Conservation (phyloP, 768 basidiomycete species). For the Serendipita vermifera region DNA sequence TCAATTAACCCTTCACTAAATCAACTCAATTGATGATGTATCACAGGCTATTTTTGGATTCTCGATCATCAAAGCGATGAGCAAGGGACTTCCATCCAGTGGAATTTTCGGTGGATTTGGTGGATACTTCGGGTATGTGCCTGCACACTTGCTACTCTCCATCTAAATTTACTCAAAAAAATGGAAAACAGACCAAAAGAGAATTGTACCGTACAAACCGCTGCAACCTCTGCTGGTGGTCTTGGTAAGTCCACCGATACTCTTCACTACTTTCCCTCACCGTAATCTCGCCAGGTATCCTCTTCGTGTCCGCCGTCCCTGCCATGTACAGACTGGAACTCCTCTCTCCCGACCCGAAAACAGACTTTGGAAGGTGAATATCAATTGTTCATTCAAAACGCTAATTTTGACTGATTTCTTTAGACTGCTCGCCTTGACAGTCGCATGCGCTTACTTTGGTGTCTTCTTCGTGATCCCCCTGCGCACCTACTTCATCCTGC, state of each 20-base stretch:
- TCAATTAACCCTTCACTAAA: not conserved
- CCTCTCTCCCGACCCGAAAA: constrained; percentile 31
- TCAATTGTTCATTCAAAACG: not conserved
- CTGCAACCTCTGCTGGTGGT: constrained; percentile 33
- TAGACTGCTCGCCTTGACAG: constrained; percentile 41
- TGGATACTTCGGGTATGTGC: constrained; percentile 36
- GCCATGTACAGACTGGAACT: constrained; percentile 46
- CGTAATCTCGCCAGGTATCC: constrained; percentile 45
- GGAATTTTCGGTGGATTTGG: constrained; percentile 34
- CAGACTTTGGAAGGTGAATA: constrained; percentile 34
- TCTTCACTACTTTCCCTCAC: too few relatives aligned
- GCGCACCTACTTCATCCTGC: constrained; percentile 47
- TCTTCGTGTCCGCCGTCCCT: constrained; percentile 47
- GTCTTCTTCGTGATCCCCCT: constrained; percentile 56
- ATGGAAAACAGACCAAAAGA: constrained; percentile 42
- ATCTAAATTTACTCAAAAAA: not conserved
- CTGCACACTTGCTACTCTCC: too few relatives aligned
- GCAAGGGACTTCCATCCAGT: constrained; percentile 35
- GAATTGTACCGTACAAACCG: constrained; percentile 49
- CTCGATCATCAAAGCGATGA: constrained; percentile 46
- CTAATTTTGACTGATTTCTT: not conserved
- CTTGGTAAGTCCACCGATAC: too few relatives aligned
- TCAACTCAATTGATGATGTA: constrained; percentile 9
- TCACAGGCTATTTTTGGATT: constrained; percentile 44
- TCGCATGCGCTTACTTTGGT: constrained; percentile 45